Percentiles rank a stretch among this genome's conserved stretches.
phyloP scores from a whole-genome alignment of 2,329 filamentous ascomycete genomes.

The Fusarium sp. region DNA sequence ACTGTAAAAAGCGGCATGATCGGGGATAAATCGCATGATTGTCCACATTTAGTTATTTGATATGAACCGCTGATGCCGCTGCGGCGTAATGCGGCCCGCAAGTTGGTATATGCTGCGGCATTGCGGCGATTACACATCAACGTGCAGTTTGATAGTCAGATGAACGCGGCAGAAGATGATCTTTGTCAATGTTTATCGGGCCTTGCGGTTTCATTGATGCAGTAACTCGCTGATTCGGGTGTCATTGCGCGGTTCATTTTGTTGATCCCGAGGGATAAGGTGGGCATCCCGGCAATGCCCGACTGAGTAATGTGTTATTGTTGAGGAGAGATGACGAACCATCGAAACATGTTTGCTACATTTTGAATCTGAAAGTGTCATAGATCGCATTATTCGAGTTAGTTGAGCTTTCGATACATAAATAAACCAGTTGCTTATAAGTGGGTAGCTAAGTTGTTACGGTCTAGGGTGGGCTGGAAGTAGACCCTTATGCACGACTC shows the following conservation, averaged over 20 bases:
- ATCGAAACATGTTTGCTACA: too few relatives aligned
- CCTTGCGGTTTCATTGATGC: background rate
- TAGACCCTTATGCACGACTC: too few relatives aligned
- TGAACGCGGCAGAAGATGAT: background rate
- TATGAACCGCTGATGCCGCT: conserved; percentile 2
- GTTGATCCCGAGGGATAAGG: background rate
- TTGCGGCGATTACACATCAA: conserved; percentile 5
- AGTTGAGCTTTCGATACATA: too few relatives aligned
- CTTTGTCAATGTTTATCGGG: background rate
- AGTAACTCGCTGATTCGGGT: background rate
- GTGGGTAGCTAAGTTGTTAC: too few relatives aligned
- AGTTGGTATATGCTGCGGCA: background rate
- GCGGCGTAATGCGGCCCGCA: conserved; percentile 34
- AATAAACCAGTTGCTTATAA: too few relatives aligned
- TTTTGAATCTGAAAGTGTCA: too few relatives aligned
- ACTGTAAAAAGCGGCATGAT: background rate
- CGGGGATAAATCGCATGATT: conserved; percentile 18
- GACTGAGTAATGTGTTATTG: too few relatives aligned
- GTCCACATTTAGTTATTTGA: conserved; percentile 7
- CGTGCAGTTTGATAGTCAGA: too few relatives aligned
- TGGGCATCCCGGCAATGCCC: too few relatives aligned
- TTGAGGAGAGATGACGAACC: too few relatives aligned
- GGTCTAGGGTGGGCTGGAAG: too few relatives aligned
- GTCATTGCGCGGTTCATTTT: background rate
- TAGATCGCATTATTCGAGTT: too few relatives aligned